Conservation (phyloP, 306 rosid species). For the Parietaria judaica region DNA sequence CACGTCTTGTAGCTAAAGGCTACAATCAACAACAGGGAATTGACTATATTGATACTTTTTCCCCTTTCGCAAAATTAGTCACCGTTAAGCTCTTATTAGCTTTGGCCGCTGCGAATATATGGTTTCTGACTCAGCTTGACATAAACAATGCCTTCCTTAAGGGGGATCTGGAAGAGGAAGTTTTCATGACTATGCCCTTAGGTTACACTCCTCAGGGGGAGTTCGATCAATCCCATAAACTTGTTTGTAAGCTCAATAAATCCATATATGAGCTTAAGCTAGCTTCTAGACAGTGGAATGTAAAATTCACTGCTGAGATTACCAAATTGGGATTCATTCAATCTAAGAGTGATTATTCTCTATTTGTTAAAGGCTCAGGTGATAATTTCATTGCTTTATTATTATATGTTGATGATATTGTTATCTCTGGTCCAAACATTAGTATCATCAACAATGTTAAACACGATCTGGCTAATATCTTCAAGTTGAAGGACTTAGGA, state of each 20-base stretch:
- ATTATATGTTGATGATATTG: too few relatives aligned
- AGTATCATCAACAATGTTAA: not conserved
- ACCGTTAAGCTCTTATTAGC: not conserved
- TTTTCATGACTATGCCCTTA: not conserved
- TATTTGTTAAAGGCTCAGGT: not conserved
- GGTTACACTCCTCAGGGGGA: not conserved
- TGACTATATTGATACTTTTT: conserved; percentile 5
- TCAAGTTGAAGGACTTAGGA: too few relatives aligned
- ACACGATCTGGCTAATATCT: too few relatives aligned
- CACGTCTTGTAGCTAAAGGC: not conserved
- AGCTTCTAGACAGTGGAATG: not conserved
- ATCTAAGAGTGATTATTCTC: not conserved
- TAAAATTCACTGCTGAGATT: not conserved
- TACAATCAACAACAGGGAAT: not conserved
- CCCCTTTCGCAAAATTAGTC: not conserved
- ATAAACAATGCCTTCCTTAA: not conserved
- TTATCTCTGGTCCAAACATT: too few relatives aligned
- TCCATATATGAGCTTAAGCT: not conserved
- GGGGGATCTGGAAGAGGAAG: not conserved
- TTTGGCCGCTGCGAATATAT: not conserved
- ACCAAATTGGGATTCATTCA: not conserved
- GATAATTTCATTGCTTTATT: too few relatives aligned
- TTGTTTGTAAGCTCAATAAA: not conserved
- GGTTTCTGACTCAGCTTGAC: not conserved
- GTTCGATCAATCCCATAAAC: not conserved